Base-by-base conservation (phyloP, 163 green algal species). In the Scenedesmus sp. region DNA sequence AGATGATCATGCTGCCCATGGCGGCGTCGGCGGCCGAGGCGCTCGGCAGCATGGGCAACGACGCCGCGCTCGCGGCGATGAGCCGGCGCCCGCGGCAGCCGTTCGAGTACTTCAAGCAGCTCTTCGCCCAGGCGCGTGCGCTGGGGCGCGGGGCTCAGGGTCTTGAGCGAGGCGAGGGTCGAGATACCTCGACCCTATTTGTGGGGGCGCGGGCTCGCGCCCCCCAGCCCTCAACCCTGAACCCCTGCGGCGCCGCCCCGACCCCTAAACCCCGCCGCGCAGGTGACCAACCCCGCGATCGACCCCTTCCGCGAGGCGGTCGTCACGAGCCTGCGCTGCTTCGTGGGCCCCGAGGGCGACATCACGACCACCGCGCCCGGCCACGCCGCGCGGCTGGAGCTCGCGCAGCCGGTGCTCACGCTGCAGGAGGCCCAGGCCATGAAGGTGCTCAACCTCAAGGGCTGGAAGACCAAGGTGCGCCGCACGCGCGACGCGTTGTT, bases 51-150 rank as follows among this genome's bases (percentile, higher is more conserved):
- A 99, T 99, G 95, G 95, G 95, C 76, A 99, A 99, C 74, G 95
- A 99, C 80, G 90, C 95, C 0, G 89, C 95, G 6, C 88, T 99
- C 80, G 93, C 95, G 0, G 91, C 85, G 34, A 92, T 99, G 63
- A 94, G 82, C 60, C 76, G 45, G 63, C 84, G 93, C n/a, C 91
- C 92, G 22, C 94, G 94, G 85, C 85, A 95, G 82, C 83, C 92
- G 20, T 95, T 89, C 60, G 95, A 99, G 84, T 98, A 98, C 87
- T 98, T 98, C 88, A 98, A 98, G 89, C 93, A 98, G 91, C 87
- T 98, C 2, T 98, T 98, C 74, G 95, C 95, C 14, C 94, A 98
- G 91, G 91, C n/a, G n/a, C n/a, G n/a, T n/a, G n/a, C n/a, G n/a
- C n/a, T n/a, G n/a, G n/a, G n/a, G n/a, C n/a, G n/a, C n/a, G n/a